phyloP scores from a whole-genome alignment of 164 flowering plant species.

The Vitis cinerea region DNA sequence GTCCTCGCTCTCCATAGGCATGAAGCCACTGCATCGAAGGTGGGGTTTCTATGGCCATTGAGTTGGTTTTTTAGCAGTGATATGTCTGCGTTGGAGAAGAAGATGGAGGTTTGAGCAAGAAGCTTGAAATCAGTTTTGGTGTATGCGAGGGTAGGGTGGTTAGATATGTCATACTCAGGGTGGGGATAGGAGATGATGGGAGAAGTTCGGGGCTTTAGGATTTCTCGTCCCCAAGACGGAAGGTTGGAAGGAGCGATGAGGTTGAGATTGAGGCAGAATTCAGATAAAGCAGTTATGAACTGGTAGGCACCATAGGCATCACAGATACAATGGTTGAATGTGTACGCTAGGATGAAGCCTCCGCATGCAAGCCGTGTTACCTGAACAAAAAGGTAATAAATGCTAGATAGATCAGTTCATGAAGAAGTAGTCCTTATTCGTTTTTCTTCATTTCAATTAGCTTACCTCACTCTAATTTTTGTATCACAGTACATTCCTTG shows the following conservation, averaged over 20 bases:
- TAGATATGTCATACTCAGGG: conserved; percentile 11
- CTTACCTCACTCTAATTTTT: no score
- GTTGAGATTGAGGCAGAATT: conserved; percentile 12
- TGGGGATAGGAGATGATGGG: conserved; percentile 6
- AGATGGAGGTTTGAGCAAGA: conserved; percentile 16
- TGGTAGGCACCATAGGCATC: conserved; percentile 14
- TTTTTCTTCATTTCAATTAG: no score
- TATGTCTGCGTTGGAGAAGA: conserved; percentile 7
- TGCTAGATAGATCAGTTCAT: no score
- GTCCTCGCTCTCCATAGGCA: conserved; percentile 20
- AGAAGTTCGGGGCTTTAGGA: conserved; percentile 12
- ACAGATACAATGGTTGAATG: conserved; percentile 18
- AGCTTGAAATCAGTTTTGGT: conserved; percentile 14
- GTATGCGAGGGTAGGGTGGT: not conserved
- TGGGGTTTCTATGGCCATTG: not conserved
- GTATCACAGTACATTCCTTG: no score
- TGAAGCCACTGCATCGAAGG: conserved; percentile 14
- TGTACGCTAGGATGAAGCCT: conserved; percentile 20
- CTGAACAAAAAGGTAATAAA: not conserved
- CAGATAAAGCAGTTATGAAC: conserved; percentile 7
- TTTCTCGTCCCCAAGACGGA: conserved; percentile 23
- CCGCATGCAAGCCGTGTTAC: conserved; percentile 20
- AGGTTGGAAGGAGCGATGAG: conserved; percentile 2
- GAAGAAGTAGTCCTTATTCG: no score
- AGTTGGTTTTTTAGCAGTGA: conserved; percentile 14